Percentiles rank a stretch among this genome's conserved stretches.
Conservation (phyloP, 495 filamentous ascomycete genomes). For the Daldinia bambusicola region DNA sequence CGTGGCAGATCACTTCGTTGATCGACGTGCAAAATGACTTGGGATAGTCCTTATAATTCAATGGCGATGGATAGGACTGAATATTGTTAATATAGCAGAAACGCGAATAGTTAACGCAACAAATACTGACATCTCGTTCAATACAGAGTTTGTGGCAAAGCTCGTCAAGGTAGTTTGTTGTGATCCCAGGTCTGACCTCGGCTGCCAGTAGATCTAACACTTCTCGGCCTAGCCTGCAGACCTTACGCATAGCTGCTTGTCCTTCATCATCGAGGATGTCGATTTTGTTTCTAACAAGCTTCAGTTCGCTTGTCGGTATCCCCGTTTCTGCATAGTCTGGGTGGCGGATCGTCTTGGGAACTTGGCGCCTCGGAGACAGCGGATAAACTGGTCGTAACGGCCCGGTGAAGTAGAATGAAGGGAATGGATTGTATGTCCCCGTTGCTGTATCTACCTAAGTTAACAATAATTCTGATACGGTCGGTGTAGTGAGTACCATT, state of each 20-base stretch:
- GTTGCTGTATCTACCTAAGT: not conserved
- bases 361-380: not conserved
- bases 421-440: not conserved
- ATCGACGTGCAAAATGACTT: slow-evolving; percentile 3
- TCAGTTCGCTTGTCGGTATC: not conserved
- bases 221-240: not conserved
- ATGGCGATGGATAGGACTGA: not conserved
- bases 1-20: not conserved
- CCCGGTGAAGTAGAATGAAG: slow-evolving; percentile 2
- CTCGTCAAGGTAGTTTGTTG: not conserved
- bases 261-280: not conserved
- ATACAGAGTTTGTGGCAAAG: not conserved
- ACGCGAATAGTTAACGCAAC: not conserved
- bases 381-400: not conserved
- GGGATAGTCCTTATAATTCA: not conserved
- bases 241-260: slow-evolving; percentile 2
- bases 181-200: not conserved
- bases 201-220: not conserved
- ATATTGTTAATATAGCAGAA: not conserved
- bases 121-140: not conserved
- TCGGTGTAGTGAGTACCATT: not conserved
- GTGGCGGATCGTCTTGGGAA: not conserved
- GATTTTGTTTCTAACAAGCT: not conserved
- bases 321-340: not conserved
- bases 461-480: not conserved